A percentile compares a stretch with the other conserved stretches of the same genome.
Evolutionary conservation across 192 early-diverging fungal species (phyloP).

Genomic region (Coemansia sp.): DNA sequence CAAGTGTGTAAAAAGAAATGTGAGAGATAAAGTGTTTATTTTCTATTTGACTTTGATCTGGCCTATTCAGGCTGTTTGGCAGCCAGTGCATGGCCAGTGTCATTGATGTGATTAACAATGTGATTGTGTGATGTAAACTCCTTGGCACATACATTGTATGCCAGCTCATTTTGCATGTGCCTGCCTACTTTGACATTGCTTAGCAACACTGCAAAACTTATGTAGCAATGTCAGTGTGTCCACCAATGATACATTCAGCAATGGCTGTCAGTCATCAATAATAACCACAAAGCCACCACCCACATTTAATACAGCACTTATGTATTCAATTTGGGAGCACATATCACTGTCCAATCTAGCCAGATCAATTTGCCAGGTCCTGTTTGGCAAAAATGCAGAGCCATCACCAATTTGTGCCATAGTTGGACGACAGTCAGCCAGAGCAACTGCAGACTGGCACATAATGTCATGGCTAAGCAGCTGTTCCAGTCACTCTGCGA

Average conservation of each 20-base stretch:
- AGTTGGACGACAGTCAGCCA: constrained; percentile 21
- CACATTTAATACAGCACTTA: background rate
- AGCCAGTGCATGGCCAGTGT: constrained; percentile 78
- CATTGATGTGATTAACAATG: constrained; percentile 84
- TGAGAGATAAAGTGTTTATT: background rate
- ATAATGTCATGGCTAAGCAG: constrained; percentile 28
- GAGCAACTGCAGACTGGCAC: background rate
- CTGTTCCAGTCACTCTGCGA: constrained; percentile 26
- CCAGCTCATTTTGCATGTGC: constrained; percentile 27
- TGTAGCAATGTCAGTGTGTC: constrained; percentile 33
- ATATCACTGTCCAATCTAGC: background rate
- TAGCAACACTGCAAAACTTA: constrained; percentile 12
- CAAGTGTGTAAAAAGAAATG: background rate
- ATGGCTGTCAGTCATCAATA: constrained; percentile 32
- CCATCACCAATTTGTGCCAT: background rate
- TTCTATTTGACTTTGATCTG: background rate
- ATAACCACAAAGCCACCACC: constrained; percentile 3
- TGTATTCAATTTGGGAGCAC: background rate
- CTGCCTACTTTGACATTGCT: constrained; percentile 41
- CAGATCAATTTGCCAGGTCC: background rate
- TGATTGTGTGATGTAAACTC: constrained; percentile 75
- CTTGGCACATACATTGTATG: constrained; percentile 78
- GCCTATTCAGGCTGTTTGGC: background rate
- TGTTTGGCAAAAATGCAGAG: background rate
- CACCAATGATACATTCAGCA: constrained; percentile 25